These are phyloP conservation scores for Starmerella geochares DNA, from an alignment of 805 yeast species.

Conservation along the genomic window DNA sequence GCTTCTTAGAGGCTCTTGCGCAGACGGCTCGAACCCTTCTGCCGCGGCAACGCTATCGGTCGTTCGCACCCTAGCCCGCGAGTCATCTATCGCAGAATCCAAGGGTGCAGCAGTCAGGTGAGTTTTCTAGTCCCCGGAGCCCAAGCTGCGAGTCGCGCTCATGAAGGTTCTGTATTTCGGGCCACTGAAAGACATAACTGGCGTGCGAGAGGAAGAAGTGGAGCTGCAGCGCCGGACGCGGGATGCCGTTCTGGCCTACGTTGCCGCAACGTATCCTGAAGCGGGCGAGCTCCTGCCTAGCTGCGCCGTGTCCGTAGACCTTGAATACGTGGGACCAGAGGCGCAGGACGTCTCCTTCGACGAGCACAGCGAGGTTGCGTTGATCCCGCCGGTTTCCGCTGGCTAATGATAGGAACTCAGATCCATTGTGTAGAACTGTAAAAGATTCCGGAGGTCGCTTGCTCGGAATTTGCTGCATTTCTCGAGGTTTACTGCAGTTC, in stretches of 20 bases:
- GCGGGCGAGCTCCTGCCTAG: conserved; percentile 17
- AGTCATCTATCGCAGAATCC: neutral
- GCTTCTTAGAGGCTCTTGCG: neutral
- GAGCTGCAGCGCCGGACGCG: conserved; percentile 1
- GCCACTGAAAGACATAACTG: conserved; percentile 24
- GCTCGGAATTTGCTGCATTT: too few species aligned
- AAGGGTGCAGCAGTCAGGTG: too few species aligned
- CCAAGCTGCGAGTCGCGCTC: neutral
- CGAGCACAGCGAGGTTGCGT: conserved; percentile 25
- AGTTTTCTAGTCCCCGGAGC: too few species aligned
- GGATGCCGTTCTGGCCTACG: conserved; percentile 10
- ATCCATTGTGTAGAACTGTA: too few species aligned
- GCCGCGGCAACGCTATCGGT: neutral
- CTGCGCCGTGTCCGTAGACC: conserved; percentile 25
- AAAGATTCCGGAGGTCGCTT: too few species aligned
- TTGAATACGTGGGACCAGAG: conserved; percentile 22
- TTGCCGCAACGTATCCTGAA: conserved; percentile 16
- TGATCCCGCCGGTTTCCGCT: conserved; percentile 29
- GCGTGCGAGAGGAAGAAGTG: conserved; percentile 9
- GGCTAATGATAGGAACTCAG: conserved; percentile 18
- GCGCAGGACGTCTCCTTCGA: conserved; percentile 6
- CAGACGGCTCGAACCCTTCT: neutral
- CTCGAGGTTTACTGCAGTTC: too few species aligned
- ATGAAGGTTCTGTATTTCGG: conserved; percentile 25
- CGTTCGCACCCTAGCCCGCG: neutral